phyloP scores from a whole-genome alignment of 257 asterid genomes.

The Scutellaria minor region DNA sequence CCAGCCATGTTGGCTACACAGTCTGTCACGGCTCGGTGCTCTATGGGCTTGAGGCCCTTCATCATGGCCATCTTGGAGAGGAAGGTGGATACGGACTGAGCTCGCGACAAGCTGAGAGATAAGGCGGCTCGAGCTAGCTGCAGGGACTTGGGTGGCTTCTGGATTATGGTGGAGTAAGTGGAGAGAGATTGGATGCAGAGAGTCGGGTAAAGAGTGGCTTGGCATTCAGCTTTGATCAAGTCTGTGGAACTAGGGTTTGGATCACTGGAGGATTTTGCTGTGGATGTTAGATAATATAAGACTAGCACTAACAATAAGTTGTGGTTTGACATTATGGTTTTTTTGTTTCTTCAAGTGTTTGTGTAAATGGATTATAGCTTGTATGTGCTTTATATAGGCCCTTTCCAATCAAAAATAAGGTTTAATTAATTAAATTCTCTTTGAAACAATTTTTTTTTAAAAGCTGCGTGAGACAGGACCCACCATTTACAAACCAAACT shows the following conservation, averaged over 20 bases:
- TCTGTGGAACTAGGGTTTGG: constrained; percentile 33
- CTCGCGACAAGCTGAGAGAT: constrained; percentile 43
- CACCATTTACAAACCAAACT: too few relatives aligned
- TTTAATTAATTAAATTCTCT: too few relatives aligned
- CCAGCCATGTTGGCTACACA: constrained; percentile 43
- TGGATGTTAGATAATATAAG: constrained; percentile 27
- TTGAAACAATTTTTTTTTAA: too few relatives aligned
- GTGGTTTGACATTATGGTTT: constrained; percentile 38
- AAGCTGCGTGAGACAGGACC: too few relatives aligned
- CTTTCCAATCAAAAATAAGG: too few relatives aligned
- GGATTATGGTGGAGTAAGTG: constrained; percentile 43
- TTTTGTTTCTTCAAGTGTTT: not conserved
- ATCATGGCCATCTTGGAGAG: constrained; percentile 38
- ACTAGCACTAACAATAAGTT: constrained; percentile 29
- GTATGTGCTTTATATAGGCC: constrained; percentile 15
- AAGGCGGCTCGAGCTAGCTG: constrained; percentile 56
- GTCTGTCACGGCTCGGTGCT: constrained; percentile 40
- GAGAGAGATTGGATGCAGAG: constrained; percentile 54
- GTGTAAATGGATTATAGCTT: not conserved
- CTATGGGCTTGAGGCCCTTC: constrained; percentile 40
- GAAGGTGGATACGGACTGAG: constrained; percentile 42
- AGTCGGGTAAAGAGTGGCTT: constrained; percentile 54
- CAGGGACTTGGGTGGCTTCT: constrained; percentile 33
- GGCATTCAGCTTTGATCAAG: constrained; percentile 56
- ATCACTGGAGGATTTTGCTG: constrained; percentile 1